Evolutionary conservation across 2,329 filamentous ascomycete species (phyloP), one percentile per base, ranked within the genome.

Genomic region (Colletotrichum higginsianum): DNA sequence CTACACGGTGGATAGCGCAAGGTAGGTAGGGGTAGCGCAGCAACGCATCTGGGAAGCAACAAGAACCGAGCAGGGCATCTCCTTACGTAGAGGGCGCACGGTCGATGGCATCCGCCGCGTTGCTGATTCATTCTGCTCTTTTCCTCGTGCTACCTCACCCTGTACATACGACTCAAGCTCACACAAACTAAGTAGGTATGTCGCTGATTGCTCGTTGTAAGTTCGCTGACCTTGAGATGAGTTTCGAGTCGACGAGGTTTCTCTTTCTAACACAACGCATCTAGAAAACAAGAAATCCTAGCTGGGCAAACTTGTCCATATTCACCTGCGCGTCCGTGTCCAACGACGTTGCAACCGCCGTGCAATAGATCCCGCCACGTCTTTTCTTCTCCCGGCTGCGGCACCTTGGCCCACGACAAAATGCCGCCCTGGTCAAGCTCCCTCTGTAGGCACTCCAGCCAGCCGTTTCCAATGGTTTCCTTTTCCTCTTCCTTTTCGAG

Each of bases 1-100:
- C 53, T 56, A 4, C 52, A 13, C 42, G 44, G 26, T 26, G 53
- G 50, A 26, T 44, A 26, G 53, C 40, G 46, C 53, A 66, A 16
- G 40, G 66, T 53, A 62, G 61, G 61, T 61, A 70, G 15, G 35
- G 46, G 53, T 53, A 21, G 21, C 35, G 38, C 46, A 30, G 35
- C 49, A 42, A 56, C n/a, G 47, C 60, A 50, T 26, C 30, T 50
- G 46, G 46, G 47, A 38, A 30, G 46, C 30, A 38, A 40, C 55
- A 26, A 40, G 61, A 26, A 58, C 30, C 30, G 38, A 38, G 42
- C 65, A 47, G 35, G 30, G 57, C 64, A 63, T 62, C 57, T 46
- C 64, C 67, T 58, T 68, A 71, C 46, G 65, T 58, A 71, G 44
- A 52, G 58, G 64, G 57, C 52, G 52, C 57, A 35, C 58, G 16